A percentile compares a stretch with the other conserved stretches of the same genome.
phyloP scores from a whole-genome alignment of 805 yeast species.

The Zygoascus ofunaensis region DNA sequence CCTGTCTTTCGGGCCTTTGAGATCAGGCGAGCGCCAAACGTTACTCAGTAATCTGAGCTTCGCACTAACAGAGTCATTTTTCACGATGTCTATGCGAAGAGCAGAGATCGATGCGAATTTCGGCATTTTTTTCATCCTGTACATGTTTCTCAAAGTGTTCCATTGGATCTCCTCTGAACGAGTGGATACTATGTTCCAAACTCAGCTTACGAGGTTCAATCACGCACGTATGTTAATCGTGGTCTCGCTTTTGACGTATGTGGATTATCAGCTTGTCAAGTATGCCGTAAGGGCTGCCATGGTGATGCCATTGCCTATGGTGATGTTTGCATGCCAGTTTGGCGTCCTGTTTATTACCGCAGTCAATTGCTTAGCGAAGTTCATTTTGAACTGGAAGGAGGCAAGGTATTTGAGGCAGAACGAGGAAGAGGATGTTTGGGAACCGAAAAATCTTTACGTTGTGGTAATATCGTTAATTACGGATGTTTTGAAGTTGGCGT shows the following conservation, averaged over 20 bases:
- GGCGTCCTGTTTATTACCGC: constrained; percentile 52
- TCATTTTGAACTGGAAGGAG: constrained; percentile 48
- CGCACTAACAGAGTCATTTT: constrained; percentile 48
- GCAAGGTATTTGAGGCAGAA: constrained; percentile 36
- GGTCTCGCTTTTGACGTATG: constrained; percentile 34
- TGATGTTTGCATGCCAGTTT: constrained; percentile 70
- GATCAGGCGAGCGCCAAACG: constrained; percentile 70
- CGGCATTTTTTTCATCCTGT: constrained; percentile 32
- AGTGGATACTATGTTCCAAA: constrained; percentile 41
- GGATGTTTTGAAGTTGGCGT: constrained; percentile 38
- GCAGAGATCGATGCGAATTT: constrained; percentile 40
- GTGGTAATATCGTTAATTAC: constrained; percentile 48
- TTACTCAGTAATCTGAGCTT: constrained; percentile 56
- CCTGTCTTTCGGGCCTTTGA: constrained; percentile 55
- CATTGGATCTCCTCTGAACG: constrained; percentile 65
- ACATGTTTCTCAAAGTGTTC: constrained; percentile 53
- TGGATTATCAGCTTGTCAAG: constrained; percentile 46
- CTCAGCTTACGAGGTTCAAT: constrained; percentile 22
- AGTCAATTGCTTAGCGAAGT: constrained; percentile 38
- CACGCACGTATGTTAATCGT: constrained; percentile 39
- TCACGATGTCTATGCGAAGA: constrained; percentile 47
- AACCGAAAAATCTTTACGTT: constrained; percentile 50
- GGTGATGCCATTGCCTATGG: constrained; percentile 32
- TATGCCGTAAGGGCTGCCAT: constrained; percentile 35
- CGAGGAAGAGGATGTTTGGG: constrained; percentile 64